phyloP scores from a whole-genome alignment of 2,329 filamentous ascomycete species.

The Cercospora nicotianae region DNA sequence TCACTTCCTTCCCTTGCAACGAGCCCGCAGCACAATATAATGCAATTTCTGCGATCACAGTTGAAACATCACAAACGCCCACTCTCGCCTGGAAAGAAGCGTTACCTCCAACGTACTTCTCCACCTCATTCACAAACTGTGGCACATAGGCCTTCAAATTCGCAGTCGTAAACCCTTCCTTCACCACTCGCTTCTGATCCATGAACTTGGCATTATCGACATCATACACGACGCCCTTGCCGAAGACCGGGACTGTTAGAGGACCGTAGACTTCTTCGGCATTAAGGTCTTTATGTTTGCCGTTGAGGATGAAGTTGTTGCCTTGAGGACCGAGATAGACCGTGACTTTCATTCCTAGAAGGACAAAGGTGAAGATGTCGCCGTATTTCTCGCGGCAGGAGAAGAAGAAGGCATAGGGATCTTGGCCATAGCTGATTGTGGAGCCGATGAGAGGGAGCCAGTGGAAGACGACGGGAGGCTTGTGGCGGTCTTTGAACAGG shows the following conservation, averaged over 20 bases:
- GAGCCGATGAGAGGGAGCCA: constrained; percentile 75
- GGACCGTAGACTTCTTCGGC: constrained; percentile 88
- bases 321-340: constrained; percentile 78
- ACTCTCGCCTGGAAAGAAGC: constrained; percentile 38
- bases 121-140: constrained; percentile 73
- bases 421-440: constrained; percentile 91
- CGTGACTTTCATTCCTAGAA: constrained; percentile 85
- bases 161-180: constrained; percentile 72
- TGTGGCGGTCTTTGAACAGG: constrained; percentile 67
- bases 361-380: constrained; percentile 84
- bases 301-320: constrained; percentile 90
- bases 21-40: constrained; percentile 86
- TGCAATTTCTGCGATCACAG: constrained; percentile 79
- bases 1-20: constrained; percentile 80
- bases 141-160: constrained; percentile 74
- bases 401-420: constrained; percentile 84
- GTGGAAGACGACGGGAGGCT: constrained; percentile 63
- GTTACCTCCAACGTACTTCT: constrained; percentile 68
- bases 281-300: constrained; percentile 83
- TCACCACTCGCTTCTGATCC: constrained; percentile 93
- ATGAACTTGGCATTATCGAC: constrained; percentile 89
- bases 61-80: constrained; percentile 70
- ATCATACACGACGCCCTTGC: constrained; percentile 84
- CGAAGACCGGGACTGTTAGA: constrained; percentile 70
- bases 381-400: constrained; percentile 75